These are phyloP conservation scores for Alloascoidea hylecoeti DNA, from an alignment of 805 yeast species.

Conservation along the genomic window DNA sequence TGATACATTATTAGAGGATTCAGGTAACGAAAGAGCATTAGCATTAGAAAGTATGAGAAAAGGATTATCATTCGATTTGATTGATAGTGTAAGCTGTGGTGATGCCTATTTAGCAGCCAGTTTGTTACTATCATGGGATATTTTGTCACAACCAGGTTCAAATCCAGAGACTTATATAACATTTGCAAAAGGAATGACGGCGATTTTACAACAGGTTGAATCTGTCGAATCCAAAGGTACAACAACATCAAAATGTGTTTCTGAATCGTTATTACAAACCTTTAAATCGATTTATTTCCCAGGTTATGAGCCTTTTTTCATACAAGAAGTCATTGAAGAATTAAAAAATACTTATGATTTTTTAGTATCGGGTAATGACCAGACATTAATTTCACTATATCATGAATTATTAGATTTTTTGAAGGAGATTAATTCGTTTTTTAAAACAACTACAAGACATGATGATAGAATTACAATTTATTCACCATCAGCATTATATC, in stretches of 20 bases:
- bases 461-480: not conserved
- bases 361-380: not conserved
- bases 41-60: slow-evolving; percentile 11
- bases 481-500: not conserved
- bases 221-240: slow-evolving; percentile 9
- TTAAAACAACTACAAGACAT: not conserved
- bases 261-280: slow-evolving; percentile 10
- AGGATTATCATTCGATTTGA: slow-evolving; percentile 7
- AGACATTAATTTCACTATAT: not conserved
- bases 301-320: not conserved
- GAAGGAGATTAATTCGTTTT: not conserved
- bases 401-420: not conserved
- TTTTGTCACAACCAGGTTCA: slow-evolving; percentile 13
- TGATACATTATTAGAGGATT: slow-evolving; percentile 4
- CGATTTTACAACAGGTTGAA: slow-evolving; percentile 11
- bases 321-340: not conserved
- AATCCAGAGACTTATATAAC: slow-evolving; percentile 10
- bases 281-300: not conserved
- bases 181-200: slow-evolving; percentile 14
- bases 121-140: slow-evolving; percentile 14
- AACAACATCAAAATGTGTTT: slow-evolving; percentile 12
- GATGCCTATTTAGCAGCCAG: not conserved
- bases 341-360: not conserved
- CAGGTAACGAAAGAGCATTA: slow-evolving; percentile 11
- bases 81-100: slow-evolving; percentile 4